Base-by-base conservation (phyloP, 1,284 basidiomycete species). In the Lignosus rhinocerotis region DNA sequence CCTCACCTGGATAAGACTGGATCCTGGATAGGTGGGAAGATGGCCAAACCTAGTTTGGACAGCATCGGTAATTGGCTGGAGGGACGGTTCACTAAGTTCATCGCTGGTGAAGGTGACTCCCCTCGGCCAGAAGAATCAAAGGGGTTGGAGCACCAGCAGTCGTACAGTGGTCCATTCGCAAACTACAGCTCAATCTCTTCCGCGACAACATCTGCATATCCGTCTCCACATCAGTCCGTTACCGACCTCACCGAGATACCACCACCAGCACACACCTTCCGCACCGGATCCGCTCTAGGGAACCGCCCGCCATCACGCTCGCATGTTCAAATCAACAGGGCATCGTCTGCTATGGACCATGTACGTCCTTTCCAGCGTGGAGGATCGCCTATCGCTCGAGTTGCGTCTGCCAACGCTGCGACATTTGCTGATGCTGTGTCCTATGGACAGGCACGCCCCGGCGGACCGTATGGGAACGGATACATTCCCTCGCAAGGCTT, bases 151-250 rank as follows among this genome's bases (percentile, higher is more conserved):
- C 83, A 78, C 66, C 72, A 78, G 34, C 75, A 74, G 48, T 79
- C 73, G 8, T 83, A 82, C 62, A 78, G 83, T 11, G 96, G 96
- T 0, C 93, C 96, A 7, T 99, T 99, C 75, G 88, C 94, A 19
- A 94, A 95, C 68, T 98, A 93, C 75, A 95, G 92, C 67, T 88
- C 94, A 16, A 98, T 99, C 66, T 94, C 96, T 0, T 94, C 94
- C 0, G 80, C 85, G 12, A 81, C 86, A 1, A 79, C 84, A 30
- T 92, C 90, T 10, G 82, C 85, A 10, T 83, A 84, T 45, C 84
- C 90, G 9, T 92, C 90, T 8, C 88, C 89, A 3, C 84, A 83
- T 51, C 87, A 86, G 6, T 84, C 84, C 0, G 69, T 78, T 21
- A 70, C 78, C 14, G 83, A 84, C 57, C 73, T 77, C 43, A 74